A percentile compares a stretch with the other conserved stretches of the same genome.
phyloP scores from a whole-genome alignment of 2,329 filamentous ascomycete species.

The Talaromyces albobiverticillius region DNA sequence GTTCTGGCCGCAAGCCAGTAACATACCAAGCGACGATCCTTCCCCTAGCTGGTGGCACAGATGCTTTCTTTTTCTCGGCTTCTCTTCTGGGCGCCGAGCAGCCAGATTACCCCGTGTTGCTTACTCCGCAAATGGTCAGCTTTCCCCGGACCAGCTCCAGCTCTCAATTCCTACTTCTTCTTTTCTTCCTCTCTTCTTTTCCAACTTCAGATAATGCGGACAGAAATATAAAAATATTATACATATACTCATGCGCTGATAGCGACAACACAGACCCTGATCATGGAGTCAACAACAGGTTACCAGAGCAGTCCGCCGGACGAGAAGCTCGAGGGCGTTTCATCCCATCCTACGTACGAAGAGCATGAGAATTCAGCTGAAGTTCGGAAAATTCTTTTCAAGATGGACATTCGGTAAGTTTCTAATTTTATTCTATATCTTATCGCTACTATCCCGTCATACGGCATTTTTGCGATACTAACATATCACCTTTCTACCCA shows the following conservation, averaged over 20 bases:
- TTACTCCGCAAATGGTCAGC: slow-evolving; percentile 1
- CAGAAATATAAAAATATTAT: no score
- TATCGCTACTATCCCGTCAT: no score
- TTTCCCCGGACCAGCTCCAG: background rate
- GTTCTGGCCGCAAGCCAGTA: no score
- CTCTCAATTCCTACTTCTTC: background rate
- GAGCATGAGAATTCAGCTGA: slow-evolving; percentile 29
- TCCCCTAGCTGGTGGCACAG: no score
- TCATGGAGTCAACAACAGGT: slow-evolving; percentile 15
- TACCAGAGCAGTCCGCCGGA: slow-evolving; percentile 20
- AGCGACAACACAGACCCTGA: background rate
- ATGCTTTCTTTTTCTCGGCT: background rate
- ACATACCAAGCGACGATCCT: no score
- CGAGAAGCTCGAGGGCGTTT: slow-evolving; percentile 23
- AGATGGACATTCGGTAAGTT: slow-evolving; percentile 52
- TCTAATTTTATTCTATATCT: no score
- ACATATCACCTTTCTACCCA: slow-evolving; percentile 24
- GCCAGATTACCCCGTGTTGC: background rate
- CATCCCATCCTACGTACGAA: slow-evolving; percentile 18
- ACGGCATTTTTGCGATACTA: no score
- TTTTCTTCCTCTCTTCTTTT: background rate
- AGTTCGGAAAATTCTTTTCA: slow-evolving; percentile 46
- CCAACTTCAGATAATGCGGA: no score
- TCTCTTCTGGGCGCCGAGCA: slow-evolving; percentile 1
- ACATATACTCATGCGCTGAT: no score